Percentiles rank a stretch among this genome's conserved stretches.
Conservation (phyloP, 352 stramenopile genomes). For the Halophytophthora batemanensis region DNA sequence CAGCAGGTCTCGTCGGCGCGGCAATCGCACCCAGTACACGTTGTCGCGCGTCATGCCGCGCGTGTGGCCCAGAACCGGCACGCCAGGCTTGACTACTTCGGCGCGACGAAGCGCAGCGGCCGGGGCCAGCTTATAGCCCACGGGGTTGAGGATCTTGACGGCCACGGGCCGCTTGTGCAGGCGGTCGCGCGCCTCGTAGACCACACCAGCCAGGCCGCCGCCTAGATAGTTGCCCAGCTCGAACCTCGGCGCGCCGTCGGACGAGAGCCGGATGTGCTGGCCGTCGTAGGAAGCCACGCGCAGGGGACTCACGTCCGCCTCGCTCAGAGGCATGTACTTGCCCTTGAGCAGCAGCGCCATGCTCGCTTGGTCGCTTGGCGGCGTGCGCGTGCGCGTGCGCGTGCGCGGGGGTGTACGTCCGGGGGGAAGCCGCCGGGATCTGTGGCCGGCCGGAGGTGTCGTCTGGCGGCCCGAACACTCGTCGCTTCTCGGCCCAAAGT, state of each 20-base stretch:
- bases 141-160: conserved; percentile 97
- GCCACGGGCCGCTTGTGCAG: conserved; percentile 82
- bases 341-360: conserved; percentile 51
- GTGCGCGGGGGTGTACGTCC: no score
- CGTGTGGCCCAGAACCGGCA: conserved; percentile 43
- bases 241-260: conserved; percentile 39
- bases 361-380: neutral
- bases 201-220: conserved; percentile 89
- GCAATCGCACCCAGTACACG: conserved; percentile 75
- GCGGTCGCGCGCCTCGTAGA: conserved; percentile 90
- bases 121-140: conserved; percentile 91
- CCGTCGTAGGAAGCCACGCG: conserved; percentile 79
- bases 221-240: conserved; percentile 91
- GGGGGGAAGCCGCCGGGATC: no score
- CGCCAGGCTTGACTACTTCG: conserved; percentile 83
- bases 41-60: conserved; percentile 72
- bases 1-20: conserved; percentile 56
- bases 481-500: no score
- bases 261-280: conserved; percentile 61
- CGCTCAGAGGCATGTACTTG: conserved; percentile 88
- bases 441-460: no score
- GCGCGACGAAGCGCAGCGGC: conserved; percentile 67
- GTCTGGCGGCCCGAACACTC: no score
- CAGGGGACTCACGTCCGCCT: conserved; percentile 73
- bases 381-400: no score